Percentiles rank a stretch among this genome's conserved stretches.
Evolutionary conservation across 768 basidiomycete species (phyloP).

Genomic region (Mycena haematopus): DNA sequence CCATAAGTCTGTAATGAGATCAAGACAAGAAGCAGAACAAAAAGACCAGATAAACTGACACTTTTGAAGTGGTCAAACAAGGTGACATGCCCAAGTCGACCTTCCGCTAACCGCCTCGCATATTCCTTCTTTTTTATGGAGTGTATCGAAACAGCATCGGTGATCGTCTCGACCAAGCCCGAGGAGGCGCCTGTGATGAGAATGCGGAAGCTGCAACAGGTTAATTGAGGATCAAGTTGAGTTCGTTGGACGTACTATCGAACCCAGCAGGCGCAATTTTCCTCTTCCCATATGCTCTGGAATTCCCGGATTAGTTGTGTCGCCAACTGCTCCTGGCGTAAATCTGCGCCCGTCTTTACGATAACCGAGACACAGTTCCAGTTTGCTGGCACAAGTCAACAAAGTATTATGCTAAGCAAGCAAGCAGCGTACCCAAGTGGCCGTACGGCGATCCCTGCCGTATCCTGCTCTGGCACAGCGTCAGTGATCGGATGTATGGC

Average conservation of each 20-base stretch:
- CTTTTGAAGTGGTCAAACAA: conserved; percentile 91
- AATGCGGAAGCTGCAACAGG: conserved; percentile 81
- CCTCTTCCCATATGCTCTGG: conserved; percentile 93
- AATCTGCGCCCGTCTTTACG: conserved; percentile 96
- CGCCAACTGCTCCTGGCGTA: conserved; percentile 97
- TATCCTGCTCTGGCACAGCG: conserved; percentile 72
- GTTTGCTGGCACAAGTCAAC: conserved; percentile 50
- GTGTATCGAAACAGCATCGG: conserved; percentile 97
- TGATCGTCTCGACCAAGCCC: conserved; percentile 96
- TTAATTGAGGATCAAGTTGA: not conserved
- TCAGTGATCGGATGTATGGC: conserved; percentile 4
- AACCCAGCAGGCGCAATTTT: conserved; percentile 91
- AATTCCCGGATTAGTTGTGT: conserved; percentile 95
- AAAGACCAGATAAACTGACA: conserved; percentile 49
- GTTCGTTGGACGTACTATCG: conserved; percentile 69
- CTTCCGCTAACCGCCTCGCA: conserved; percentile 82
- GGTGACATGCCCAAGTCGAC: conserved; percentile 85
- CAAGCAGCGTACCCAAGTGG: conserved; percentile 70
- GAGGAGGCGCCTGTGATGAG: conserved; percentile 93
- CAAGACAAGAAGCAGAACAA: not conserved
- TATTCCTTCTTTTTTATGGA: conserved; percentile 99
- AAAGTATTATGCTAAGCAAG: conserved; percentile 14
- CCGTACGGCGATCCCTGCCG: conserved; percentile 95
- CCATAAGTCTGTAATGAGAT: conserved; percentile 76
- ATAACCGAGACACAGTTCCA: conserved; percentile 97